Conservation (phyloP, 2,329 filamentous ascomycete species). For the Pestalotiopsis fici region DNA sequence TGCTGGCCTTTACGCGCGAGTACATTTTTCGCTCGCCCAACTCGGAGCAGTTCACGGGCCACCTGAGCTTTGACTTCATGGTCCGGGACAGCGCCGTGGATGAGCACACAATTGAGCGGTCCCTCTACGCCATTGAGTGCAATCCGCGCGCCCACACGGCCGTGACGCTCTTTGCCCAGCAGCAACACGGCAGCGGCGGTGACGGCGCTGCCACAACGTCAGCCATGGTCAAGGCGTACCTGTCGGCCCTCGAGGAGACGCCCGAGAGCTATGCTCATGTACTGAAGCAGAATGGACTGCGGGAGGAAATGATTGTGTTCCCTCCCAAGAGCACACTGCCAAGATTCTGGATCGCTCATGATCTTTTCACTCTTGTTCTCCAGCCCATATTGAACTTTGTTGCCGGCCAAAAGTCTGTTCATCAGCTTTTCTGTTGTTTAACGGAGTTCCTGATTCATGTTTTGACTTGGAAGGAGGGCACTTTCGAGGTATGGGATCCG, state of each 20-base stretch:
- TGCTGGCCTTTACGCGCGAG: constrained; percentile 64
- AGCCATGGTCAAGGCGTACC: constrained; percentile 53
- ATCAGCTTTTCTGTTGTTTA: constrained; percentile 21
- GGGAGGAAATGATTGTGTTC: constrained; percentile 3
- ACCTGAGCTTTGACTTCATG: constrained; percentile 73
- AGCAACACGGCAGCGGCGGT: constrained; percentile 15
- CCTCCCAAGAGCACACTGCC: constrained; percentile 22
- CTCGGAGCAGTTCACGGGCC: constrained; percentile 59
- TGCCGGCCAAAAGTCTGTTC: constrained; percentile 18
- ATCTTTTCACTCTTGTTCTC: constrained; percentile 55
- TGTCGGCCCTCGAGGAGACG: constrained; percentile 39
- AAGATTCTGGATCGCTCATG: constrained; percentile 69
- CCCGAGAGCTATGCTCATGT: not conserved
- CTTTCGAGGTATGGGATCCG: constrained; percentile 55
- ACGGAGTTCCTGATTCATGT: constrained; percentile 37
- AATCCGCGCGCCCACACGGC: constrained; percentile 72
- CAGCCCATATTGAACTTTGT: constrained; percentile 40
- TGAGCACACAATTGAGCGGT: constrained; percentile 32
- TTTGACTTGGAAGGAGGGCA: constrained; percentile 54
- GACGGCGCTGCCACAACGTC: constrained; percentile 35
- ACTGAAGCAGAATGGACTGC: not conserved
- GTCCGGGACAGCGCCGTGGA: constrained; percentile 42
- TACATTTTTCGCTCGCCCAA: constrained; percentile 51
- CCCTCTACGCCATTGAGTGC: constrained; percentile 69
- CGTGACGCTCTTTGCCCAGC: constrained; percentile 55